These are phyloP conservation scores for Xerocomellus intermedius DNA, from an alignment of 768 basidiomycete genomes.

Conservation along the genomic window DNA sequence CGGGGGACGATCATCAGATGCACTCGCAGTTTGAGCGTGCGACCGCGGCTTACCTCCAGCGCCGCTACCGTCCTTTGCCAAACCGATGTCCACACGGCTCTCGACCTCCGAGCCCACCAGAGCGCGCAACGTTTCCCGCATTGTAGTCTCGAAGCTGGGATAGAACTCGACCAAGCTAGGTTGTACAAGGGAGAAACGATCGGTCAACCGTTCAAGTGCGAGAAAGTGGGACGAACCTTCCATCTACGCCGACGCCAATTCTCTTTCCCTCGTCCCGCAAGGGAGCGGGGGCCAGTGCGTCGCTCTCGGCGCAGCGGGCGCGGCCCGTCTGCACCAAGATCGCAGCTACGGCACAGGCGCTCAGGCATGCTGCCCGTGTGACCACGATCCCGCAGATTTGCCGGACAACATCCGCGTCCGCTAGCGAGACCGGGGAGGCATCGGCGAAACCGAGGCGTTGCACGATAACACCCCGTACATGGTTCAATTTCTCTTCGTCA, in stretches of 20 bases:
- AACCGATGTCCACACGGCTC: constrained; percentile 75
- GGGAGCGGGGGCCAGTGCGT: constrained; percentile 8
- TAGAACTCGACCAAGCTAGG: constrained; percentile 87
- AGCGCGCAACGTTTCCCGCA: constrained; percentile 70
- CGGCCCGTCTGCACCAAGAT: constrained; percentile 79
- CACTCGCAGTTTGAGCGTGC: not conserved
- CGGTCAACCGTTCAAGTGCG: not conserved
- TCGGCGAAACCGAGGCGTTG: constrained; percentile 58
- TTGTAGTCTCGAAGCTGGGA: constrained; percentile 74
- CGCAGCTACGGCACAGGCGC: constrained; percentile 85
- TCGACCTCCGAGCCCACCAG: constrained; percentile 83
- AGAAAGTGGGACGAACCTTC: constrained; percentile 53
- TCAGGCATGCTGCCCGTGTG: constrained; percentile 76
- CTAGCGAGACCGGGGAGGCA: constrained; percentile 48
- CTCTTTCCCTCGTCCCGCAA: constrained; percentile 41
- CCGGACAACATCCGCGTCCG: constrained; percentile 74
- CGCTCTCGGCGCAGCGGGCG: constrained; percentile 48
- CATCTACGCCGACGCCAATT: constrained; percentile 88
- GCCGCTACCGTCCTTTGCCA: constrained; percentile 97
- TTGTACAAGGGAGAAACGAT: not conserved
- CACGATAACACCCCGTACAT: constrained; percentile 59
- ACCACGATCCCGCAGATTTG: constrained; percentile 81
- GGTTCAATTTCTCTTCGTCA: constrained; percentile 42
- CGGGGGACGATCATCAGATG: constrained; percentile 3
- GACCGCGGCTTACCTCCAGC: constrained; percentile 76